A percentile compares a stretch with the other conserved stretches of the same genome.
These are phyloP conservation scores for Mangifera indica DNA, from an alignment of 345 rosid genomes.

Conservation along the genomic window DNA sequence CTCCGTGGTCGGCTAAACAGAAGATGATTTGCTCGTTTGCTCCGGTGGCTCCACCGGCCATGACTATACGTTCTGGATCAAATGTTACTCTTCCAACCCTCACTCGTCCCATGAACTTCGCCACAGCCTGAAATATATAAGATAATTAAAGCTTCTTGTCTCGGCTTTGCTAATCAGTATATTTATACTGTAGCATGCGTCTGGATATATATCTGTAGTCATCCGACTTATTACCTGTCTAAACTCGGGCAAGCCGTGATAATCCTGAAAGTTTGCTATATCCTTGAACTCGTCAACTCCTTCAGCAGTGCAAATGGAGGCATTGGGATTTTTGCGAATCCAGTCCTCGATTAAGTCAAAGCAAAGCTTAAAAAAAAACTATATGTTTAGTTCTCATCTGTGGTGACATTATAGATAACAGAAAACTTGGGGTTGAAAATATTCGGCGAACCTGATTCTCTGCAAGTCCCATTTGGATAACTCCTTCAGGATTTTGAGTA, in stretches of 20 bases:
- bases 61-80: constrained; percentile 67
- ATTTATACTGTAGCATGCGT: too few species aligned
- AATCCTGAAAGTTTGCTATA: constrained; percentile 77
- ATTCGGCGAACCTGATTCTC: constrained; percentile 63
- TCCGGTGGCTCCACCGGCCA: constrained; percentile 96
- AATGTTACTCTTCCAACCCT: constrained; percentile 59
- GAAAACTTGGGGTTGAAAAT: neutral
- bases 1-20: too few species aligned
- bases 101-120: constrained; percentile 70
- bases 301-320: constrained; percentile 71
- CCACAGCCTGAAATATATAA: constrained; percentile 50
- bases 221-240: constrained; percentile 45
- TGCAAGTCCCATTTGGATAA: constrained; percentile 92
- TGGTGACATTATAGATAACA: neutral
- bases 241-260: constrained; percentile 69
- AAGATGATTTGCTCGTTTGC: constrained; percentile 84
- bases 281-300: constrained; percentile 59
- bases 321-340: constrained; percentile 59
- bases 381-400: neutral
- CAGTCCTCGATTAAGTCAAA: constrained; percentile 59
- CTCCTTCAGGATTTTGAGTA: too few species aligned
- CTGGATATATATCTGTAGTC: neutral
- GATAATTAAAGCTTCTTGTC: neutral
- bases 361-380: constrained; percentile 45
- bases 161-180: too few species aligned